phyloP scores from a whole-genome alignment of 495 filamentous ascomycete species.

The Lophium mytilinum region DNA sequence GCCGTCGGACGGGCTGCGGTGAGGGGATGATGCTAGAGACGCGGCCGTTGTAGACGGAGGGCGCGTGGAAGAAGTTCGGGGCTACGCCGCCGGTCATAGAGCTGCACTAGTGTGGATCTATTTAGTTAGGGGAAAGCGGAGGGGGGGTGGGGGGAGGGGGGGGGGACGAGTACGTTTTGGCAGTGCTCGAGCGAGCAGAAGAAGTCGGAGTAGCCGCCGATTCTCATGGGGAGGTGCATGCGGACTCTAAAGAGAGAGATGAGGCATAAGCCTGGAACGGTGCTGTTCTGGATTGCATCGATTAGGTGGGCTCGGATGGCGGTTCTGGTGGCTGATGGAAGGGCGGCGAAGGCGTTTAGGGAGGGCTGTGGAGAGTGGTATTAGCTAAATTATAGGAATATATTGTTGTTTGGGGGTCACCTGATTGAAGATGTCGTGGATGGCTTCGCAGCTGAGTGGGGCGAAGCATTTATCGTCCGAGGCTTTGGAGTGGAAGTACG shows the following conservation, averaged over 20 bases:
- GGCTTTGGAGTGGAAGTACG: conserved; percentile 1
- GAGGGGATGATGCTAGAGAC: conserved; percentile 22
- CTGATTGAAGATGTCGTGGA: neutral
- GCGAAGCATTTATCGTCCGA: too few relatives aligned
- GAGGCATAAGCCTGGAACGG: conserved; percentile 11
- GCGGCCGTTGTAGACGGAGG: conserved; percentile 25
- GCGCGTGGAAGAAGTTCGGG: conserved; percentile 23
- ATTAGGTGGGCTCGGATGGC: conserved; percentile 17
- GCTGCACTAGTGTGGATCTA: conserved; percentile 11
- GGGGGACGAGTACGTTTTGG: conserved; percentile 14
- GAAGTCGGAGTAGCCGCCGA: conserved; percentile 27
- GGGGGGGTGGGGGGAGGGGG: neutral
- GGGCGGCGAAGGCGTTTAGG: conserved; percentile 26
- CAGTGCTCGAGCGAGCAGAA: conserved; percentile 33
- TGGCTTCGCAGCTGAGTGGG: too few relatives aligned
- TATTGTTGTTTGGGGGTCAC: neutral
- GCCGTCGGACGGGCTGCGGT: conserved; percentile 12
- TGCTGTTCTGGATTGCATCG: conserved; percentile 4
- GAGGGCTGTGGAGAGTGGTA: conserved; percentile 4
- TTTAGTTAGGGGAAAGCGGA: neutral
- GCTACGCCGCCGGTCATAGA: conserved; percentile 12
- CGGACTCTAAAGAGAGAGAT: conserved; percentile 15
- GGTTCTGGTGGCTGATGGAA: conserved; percentile 12
- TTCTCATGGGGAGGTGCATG: conserved; percentile 25
- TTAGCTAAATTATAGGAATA: neutral